These are phyloP conservation scores for Fusarium protoensiforme DNA, from an alignment of 2,329 filamentous ascomycete genomes.

Conservation along the genomic window DNA sequence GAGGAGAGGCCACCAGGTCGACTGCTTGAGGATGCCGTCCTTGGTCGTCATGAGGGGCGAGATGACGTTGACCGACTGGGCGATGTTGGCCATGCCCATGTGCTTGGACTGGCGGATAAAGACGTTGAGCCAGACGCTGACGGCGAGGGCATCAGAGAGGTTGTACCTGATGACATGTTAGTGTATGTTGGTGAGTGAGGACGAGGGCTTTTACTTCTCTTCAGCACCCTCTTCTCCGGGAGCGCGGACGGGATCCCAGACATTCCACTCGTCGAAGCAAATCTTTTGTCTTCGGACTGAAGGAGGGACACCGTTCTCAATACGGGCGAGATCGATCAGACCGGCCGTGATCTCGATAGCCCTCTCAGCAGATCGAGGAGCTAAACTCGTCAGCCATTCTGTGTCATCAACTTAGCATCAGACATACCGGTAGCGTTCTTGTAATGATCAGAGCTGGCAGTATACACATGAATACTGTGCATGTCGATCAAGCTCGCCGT, in stretches of 20 bases:
- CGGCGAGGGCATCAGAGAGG: slow-evolving; percentile 80
- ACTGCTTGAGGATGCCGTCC: slow-evolving; percentile 74
- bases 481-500: slow-evolving; percentile 71
- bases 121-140: slow-evolving; percentile 79
- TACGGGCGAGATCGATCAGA: slow-evolving; percentile 78
- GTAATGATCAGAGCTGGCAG: slow-evolving; percentile 63
- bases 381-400: slow-evolving; percentile 45
- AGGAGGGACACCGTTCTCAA: slow-evolving; percentile 72
- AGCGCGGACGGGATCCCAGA: slow-evolving; percentile 79
- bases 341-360: slow-evolving; percentile 76
- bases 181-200: neutral
- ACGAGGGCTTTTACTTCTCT: slow-evolving; percentile 56
- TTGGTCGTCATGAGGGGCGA: slow-evolving; percentile 78
- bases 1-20: slow-evolving; percentile 79
- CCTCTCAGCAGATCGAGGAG: slow-evolving; percentile 76
- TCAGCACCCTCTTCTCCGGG: slow-evolving; percentile 79
- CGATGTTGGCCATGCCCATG: slow-evolving; percentile 83
- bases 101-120: slow-evolving; percentile 78
- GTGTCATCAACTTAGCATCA: too few relatives aligned
- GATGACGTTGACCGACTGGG: slow-evolving; percentile 83
- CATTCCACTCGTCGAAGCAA: slow-evolving; percentile 89
- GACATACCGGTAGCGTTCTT: slow-evolving; percentile 58
- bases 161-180: slow-evolving; percentile 63
- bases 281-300: slow-evolving; percentile 73
- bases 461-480: slow-evolving; percentile 86